Evolutionary conservation across 495 filamentous ascomycete species (phyloP).

Genomic region (Aspergillus haitiensis): DNA sequence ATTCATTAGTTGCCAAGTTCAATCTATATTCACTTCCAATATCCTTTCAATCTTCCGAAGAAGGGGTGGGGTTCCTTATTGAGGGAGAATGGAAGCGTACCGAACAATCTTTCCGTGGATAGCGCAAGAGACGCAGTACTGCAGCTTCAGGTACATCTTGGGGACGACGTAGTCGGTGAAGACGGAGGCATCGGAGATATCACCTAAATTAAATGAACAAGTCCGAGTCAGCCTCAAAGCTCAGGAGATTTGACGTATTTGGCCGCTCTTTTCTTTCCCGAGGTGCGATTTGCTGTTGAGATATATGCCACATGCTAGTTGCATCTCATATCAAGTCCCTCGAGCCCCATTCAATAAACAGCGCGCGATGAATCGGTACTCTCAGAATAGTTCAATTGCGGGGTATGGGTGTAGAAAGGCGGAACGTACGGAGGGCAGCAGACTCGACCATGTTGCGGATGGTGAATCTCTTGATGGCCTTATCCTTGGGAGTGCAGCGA

Average conservation of each 20-base stretch:
- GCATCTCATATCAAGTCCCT: constrained; percentile 14
- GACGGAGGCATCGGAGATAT: constrained; percentile 99
- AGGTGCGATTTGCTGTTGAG: constrained; percentile 14
- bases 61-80: neutral
- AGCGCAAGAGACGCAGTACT: constrained; percentile 99
- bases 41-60: no score
- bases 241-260: neutral
- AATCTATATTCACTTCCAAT: no score
- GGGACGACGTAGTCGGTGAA: constrained; percentile 98
- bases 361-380: constrained; percentile 18
- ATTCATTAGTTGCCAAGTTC: constrained; percentile 3
- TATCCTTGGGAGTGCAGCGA: constrained; percentile 99
- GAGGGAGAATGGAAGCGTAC: constrained; percentile 57
- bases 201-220: constrained; percentile 60
- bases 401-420: constrained; percentile 15
- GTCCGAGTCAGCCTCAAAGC: constrained; percentile 18
- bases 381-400: constrained; percentile 13
- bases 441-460: constrained; percentile 99
- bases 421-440: constrained; percentile 93
- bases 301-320: no score
- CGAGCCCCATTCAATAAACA: constrained; percentile 17
- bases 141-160: constrained; percentile 99
- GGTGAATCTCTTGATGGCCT: constrained; percentile 99
- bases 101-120: constrained; percentile 99
- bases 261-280: neutral